These are phyloP conservation scores for Cladosporium austrohemisphaericum DNA, from an alignment of 2,329 filamentous ascomycete species.

Conservation along the genomic window DNA sequence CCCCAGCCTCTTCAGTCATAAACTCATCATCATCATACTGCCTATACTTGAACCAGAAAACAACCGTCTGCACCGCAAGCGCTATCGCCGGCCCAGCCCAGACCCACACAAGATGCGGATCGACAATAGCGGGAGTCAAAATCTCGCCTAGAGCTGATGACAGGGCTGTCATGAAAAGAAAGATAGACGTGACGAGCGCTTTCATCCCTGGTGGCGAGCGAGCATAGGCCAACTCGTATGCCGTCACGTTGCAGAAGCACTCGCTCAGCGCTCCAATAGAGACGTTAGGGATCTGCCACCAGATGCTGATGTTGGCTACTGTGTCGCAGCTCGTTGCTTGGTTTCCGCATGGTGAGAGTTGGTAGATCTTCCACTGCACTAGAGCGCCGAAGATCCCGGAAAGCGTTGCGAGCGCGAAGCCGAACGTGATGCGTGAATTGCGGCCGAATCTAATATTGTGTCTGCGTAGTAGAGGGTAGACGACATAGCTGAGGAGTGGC, in stretches of 20 bases:
- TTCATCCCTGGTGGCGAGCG: conserved; percentile 43
- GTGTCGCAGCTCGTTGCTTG: conserved; percentile 20
- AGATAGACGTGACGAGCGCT: conserved; percentile 40
- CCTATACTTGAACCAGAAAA: conserved; percentile 48
- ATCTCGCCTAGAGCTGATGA: conserved; percentile 41
- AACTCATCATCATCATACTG: conserved; percentile 35
- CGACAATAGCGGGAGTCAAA: conserved; percentile 42
- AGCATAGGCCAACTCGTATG: conserved; percentile 44
- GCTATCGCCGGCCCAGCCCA: conserved; percentile 37
- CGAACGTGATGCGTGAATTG: conserved; percentile 49
- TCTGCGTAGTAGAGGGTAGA: conserved; percentile 42
- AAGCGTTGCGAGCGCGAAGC: conserved; percentile 48
- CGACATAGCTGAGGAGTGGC: conserved; percentile 39
- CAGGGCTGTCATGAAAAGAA: conserved; percentile 41
- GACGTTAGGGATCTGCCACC: conserved; percentile 27
- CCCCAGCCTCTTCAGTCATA: conserved; percentile 18
- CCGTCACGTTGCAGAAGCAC: background rate
- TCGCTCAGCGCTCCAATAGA: background rate
- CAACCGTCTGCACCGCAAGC: conserved; percentile 44
- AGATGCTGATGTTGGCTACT: conserved; percentile 21
- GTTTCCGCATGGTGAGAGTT: conserved; percentile 47
- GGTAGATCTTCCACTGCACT: conserved; percentile 53
- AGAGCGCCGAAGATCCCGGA: conserved; percentile 51
- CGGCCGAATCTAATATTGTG: conserved; percentile 41
- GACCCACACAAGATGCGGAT: conserved; percentile 46